Conservation (phyloP, 805 yeast species). For the Ogataea angusta region DNA sequence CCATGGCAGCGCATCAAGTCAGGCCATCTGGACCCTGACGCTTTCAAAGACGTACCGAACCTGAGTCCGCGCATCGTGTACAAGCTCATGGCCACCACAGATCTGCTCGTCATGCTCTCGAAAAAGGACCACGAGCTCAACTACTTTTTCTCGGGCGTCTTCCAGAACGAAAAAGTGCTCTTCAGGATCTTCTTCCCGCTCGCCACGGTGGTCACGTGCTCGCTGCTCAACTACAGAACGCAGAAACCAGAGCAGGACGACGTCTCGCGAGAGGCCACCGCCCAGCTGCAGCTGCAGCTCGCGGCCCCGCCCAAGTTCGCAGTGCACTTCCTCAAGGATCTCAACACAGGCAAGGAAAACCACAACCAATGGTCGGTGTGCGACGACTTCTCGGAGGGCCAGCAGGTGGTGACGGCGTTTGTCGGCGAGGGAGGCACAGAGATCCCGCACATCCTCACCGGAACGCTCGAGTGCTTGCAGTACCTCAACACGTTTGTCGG, state of each 20-base stretch:
- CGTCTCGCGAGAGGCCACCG: conserved; percentile 42
- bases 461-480: conserved; percentile 37
- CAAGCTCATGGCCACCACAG: conserved; percentile 63
- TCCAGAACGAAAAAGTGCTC: conserved; percentile 62
- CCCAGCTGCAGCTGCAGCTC: conserved; percentile 31
- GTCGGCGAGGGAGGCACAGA: conserved; percentile 55
- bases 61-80: conserved; percentile 66
- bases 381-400: conserved; percentile 82
- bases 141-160: conserved; percentile 73
- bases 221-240: conserved; percentile 47
- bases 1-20: conserved; percentile 76
- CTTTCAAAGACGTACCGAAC: conserved; percentile 49
- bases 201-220: conserved; percentile 54
- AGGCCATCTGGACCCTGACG: conserved; percentile 46
- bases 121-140: conserved; percentile 70
- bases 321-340: conserved; percentile 63
- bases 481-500: conserved; percentile 33
- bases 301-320: conserved; percentile 71
- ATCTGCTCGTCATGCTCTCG: conserved; percentile 65
- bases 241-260: conserved; percentile 22
- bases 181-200: conserved; percentile 74
- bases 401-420: conserved; percentile 70
- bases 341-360: conserved; percentile 40
- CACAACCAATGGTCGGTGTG: conserved; percentile 75
- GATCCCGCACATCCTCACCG: conserved; percentile 68